Base-by-base conservation (phyloP, 2,329 filamentous ascomycete species). In the Lizonia empirigonia region DNA sequence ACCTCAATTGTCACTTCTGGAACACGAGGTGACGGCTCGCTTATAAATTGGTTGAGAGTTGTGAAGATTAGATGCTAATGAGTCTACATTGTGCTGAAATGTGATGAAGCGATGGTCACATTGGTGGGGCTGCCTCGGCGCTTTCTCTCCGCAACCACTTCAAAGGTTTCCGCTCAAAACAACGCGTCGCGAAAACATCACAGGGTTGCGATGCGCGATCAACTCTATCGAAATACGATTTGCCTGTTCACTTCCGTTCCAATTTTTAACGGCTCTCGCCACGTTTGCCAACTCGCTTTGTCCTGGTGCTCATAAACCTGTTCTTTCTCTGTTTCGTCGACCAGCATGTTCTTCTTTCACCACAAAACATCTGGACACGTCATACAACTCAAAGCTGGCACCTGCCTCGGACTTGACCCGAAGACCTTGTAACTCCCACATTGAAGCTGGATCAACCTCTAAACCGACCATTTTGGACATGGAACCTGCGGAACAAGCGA, bases 271-370 rank as follows among this genome's bases (percentile, higher is more conserved):
- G n/a, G 23, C 10, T 1, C 5, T 4, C 2, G 2, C 15, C 10
- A 18, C 16, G 9, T 19, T 4, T 9, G 5, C 40, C 10, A 16
- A 20, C 13, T 13, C 18, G 20, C 16, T 6, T 12, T 27, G 15
- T 38, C 8, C 3, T 2, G 13, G 29, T n/a, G 3, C 6, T 10
- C 12, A 16, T 26, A 13, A 5, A 26, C 18, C 10, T 7, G n/a
- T 6, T 24, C 15, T 8, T 34, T 12, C 32, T 23, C 24, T 23
- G 19, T 18, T n/a, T 29, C 40, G 29, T 7, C 23, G 10, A 29
- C 29, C 27, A 50, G 47, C 10, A 50, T 50, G 47, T 16, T 34
- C 27, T 19, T 37, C 47, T 40, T 50, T 39, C 47, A 44, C 47
- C 30, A 24, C 18, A 39, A 34, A 16, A 37, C 22, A 20, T 18